A percentile compares a stretch with the other conserved stretches of the same genome.
These are phyloP conservation scores for Isochrysis galbana DNA, from an alignment of 78 protist genomes.

Conservation along the genomic window DNA sequence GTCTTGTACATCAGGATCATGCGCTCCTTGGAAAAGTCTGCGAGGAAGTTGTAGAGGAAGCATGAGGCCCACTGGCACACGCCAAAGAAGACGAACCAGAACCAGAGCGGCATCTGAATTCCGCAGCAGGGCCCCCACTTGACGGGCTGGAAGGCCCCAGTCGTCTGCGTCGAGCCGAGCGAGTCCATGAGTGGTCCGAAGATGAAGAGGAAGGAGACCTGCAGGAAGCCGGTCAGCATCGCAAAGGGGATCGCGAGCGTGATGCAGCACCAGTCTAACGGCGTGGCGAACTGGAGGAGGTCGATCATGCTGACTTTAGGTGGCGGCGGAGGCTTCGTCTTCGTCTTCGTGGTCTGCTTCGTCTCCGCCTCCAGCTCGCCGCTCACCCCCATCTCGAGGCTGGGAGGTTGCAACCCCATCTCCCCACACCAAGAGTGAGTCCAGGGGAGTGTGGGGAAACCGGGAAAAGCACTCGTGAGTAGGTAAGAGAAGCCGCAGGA, in stretches of 20 bases:
- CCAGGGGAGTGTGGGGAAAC: too few relatives aligned
- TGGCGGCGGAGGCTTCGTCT: too few relatives aligned
- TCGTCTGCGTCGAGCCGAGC: neutral
- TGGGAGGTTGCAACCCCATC: too few relatives aligned
- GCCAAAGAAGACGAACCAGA: neutral
- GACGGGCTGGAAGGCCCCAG: neutral
- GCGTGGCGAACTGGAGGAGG: neutral
- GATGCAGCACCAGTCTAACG: neutral
- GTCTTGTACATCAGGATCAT: neutral
- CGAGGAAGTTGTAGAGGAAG: neutral
- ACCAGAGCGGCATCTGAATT: neutral
- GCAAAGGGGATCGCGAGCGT: neutral
- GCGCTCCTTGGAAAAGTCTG: neutral
- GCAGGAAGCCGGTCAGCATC: neutral
- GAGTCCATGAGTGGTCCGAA: neutral
- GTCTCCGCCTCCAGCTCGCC: too few relatives aligned
- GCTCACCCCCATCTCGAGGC: too few relatives aligned
- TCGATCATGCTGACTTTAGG: neutral
- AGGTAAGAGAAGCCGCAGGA: too few relatives aligned
- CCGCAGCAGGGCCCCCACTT: too few relatives aligned
- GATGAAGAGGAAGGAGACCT: neutral
- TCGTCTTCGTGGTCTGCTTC: too few relatives aligned
- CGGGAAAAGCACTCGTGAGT: too few relatives aligned
- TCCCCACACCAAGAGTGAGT: too few relatives aligned
- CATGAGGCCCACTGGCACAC: neutral